Evolutionary conservation across 257 asterid genomes (phyloP).

Genomic region (Solanum etuberosum): DNA sequence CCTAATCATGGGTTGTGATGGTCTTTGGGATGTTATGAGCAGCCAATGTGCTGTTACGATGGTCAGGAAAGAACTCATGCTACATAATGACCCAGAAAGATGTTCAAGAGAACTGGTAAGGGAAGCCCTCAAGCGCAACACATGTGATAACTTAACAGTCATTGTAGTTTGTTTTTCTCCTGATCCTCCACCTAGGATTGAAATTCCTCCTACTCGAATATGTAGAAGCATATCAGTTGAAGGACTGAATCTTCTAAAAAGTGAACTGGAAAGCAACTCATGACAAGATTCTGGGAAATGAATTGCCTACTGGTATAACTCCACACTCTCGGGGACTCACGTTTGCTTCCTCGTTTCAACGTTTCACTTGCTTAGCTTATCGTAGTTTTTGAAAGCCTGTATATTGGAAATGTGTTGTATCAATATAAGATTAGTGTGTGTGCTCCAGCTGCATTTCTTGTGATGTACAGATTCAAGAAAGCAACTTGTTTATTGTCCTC

Average conservation of each 20-base stretch:
- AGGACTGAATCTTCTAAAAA: not conserved
- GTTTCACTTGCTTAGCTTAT: not conserved
- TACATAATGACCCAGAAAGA: conserved; percentile 78
- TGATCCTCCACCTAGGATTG: conserved; percentile 81
- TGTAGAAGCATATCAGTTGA: conserved; percentile 27
- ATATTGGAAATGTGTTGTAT: not conserved
- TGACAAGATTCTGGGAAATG: not conserved
- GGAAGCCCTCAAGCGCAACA: conserved; percentile 77
- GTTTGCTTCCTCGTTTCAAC: not conserved
- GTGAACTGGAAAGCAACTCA: not conserved
- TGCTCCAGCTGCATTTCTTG: not conserved
- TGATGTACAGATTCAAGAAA: not conserved
- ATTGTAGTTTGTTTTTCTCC: conserved; percentile 69
- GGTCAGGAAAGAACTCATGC: conserved; percentile 79
- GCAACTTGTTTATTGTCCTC: not conserved
- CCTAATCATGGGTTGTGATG: conserved; percentile 84
- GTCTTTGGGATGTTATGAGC: conserved; percentile 95
- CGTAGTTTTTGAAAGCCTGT: not conserved
- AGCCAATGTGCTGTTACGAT: conserved; percentile 85
- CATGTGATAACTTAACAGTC: conserved; percentile 76
- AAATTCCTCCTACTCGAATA: conserved; percentile 37
- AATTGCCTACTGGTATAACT: not conserved
- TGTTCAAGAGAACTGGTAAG: conserved; percentile 78
- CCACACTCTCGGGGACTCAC: not conserved
- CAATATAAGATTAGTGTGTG: not conserved